phyloP scores from a whole-genome alignment of 257 asterid genomes.

The Ilex asprella region DNA sequence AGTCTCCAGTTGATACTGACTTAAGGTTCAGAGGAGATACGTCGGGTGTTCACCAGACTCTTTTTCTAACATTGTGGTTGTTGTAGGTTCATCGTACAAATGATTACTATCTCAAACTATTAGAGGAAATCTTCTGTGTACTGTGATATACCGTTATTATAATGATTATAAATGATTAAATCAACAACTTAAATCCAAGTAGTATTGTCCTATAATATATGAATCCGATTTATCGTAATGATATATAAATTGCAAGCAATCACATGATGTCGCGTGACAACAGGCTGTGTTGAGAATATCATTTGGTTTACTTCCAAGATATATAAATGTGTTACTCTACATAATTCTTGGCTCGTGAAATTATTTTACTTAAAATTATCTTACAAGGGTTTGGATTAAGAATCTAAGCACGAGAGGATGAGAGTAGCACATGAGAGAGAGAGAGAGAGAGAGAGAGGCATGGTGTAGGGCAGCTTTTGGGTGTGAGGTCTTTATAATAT shows the following conservation, averaged over 20 bases:
- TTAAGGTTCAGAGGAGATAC: too few species aligned
- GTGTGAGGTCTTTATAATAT: neutral
- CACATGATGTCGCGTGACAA: conserved; percentile 80
- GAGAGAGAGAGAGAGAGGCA: neutral
- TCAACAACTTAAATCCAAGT: neutral
- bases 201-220: neutral
- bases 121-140: too few species aligned
- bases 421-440: conserved; percentile 17
- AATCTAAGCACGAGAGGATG: conserved; percentile 39
- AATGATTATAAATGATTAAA: too few species aligned
- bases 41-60: too few species aligned
- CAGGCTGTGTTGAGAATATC: conserved; percentile 30
- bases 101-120: too few species aligned
- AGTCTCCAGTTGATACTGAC: too few species aligned
- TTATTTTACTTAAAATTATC: neutral
- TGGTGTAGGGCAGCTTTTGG: neutral
- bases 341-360: neutral
- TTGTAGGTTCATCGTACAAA: too few species aligned
- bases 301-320: neutral
- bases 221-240: neutral
- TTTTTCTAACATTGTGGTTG: too few species aligned
- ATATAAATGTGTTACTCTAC: too few species aligned
- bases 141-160: too few species aligned
- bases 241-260: conserved; percentile 18
- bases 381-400: conserved; percentile 40